phyloP scores from a whole-genome alignment of 768 basidiomycete genomes.

The Rhodocollybia butyracea region DNA sequence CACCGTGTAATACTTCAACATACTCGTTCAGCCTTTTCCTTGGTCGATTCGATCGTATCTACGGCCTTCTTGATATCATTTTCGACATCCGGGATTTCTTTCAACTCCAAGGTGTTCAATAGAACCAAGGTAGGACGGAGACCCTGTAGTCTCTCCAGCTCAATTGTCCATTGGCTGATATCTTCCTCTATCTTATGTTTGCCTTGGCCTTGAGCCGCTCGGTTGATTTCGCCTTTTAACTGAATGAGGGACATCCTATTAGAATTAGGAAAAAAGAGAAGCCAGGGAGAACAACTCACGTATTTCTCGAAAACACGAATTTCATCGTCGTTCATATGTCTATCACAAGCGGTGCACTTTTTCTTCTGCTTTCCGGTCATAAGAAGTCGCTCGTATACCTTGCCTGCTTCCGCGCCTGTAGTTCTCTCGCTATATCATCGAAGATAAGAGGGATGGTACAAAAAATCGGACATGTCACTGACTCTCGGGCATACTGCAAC shows the following conservation, averaged over 20 bases:
- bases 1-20: neutral
- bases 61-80: slow-evolving; percentile 58
- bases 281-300: slow-evolving; percentile 36
- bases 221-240: slow-evolving; percentile 64
- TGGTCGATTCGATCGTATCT: slow-evolving; percentile 42
- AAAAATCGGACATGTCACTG: neutral
- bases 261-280: slow-evolving; percentile 1
- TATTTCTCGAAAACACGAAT: slow-evolving; percentile 64
- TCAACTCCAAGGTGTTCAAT: slow-evolving; percentile 48
- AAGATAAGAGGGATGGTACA: neutral
- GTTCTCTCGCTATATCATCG: slow-evolving; percentile 8
- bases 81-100: slow-evolving; percentile 69
- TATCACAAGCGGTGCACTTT: slow-evolving; percentile 74
- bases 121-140: slow-evolving; percentile 56
- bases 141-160: slow-evolving; percentile 52
- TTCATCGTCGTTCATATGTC: slow-evolving; percentile 53
- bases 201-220: too few species aligned
- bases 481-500: slow-evolving; percentile 3
- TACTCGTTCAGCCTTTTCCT: neutral
- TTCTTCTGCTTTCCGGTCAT: slow-evolving; percentile 58
- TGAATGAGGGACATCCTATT: slow-evolving; percentile 30
- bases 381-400: slow-evolving; percentile 54
- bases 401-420: slow-evolving; percentile 21
- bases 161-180: slow-evolving; percentile 61
- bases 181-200: slow-evolving; percentile 35